Evolutionary conservation across 441 rosid genomes (phyloP).

Genomic region (Aquilaria agallochum): DNA sequence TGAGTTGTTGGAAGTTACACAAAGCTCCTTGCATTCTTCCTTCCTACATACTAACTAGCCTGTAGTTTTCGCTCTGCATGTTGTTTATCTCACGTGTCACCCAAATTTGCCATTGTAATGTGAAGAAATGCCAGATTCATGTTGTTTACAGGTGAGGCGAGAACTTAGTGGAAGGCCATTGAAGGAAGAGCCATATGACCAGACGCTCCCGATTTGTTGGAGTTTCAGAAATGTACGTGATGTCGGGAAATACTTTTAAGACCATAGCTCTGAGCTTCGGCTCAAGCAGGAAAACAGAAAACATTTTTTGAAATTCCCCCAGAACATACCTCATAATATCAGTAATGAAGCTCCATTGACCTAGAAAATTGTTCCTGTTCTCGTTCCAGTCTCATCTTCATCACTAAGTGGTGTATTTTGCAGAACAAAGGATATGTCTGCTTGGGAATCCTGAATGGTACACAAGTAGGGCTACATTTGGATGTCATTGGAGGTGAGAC

Average conservation of each 20-base stretch:
- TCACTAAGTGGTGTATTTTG: conserved; percentile 4
- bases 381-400: neutral
- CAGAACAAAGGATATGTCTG: conserved; percentile 84
- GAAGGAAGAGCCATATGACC: conserved; percentile 62
- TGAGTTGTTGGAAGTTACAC: no score
- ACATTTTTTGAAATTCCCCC: conserved; percentile 61
- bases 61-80: no score
- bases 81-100: no score
- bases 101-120: no score
- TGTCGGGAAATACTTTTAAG: conserved; percentile 80
- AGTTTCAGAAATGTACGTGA: conserved; percentile 65
- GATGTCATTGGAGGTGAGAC: conserved; percentile 81
- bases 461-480: conserved; percentile 59
- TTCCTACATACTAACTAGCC: no score
- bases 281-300: conserved; percentile 39
- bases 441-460: conserved; percentile 86
- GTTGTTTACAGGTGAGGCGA: conserved; percentile 38
- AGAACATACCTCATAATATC: conserved; percentile 80
- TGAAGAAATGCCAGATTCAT: neutral
- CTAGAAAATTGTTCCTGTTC: neutral
- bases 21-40: no score
- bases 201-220: conserved; percentile 87
- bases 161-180: conserved; percentile 51
- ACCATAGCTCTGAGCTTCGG: conserved; percentile 57
- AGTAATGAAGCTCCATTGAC: conserved; percentile 22